A percentile compares a stretch with the other conserved stretches of the same genome.
phyloP scores from a whole-genome alignment of 306 rosid species.

The Malus sylvestris region DNA sequence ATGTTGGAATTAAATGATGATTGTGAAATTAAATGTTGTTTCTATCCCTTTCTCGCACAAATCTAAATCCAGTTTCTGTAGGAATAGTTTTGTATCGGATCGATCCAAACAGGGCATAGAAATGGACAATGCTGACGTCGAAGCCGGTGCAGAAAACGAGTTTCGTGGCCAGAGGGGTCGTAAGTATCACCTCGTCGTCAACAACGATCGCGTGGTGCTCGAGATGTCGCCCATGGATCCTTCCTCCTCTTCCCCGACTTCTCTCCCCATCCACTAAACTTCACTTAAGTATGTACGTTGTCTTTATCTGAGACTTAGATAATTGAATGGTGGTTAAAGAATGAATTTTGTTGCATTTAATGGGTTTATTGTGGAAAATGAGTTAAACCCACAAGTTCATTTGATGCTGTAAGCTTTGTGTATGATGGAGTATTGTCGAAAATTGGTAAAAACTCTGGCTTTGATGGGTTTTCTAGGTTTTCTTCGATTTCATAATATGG shows the following conservation, averaged over 20 bases:
- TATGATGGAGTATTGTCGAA: not conserved
- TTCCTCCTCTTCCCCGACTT: slow-evolving; percentile 52
- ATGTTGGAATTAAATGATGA: fast-evolving
- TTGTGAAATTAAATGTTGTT: not conserved
- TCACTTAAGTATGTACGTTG: slow-evolving; percentile 44
- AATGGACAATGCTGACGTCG: slow-evolving; percentile 74
- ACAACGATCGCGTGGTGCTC: slow-evolving; percentile 81
- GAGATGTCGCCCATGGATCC: slow-evolving; percentile 94
- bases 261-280: slow-evolving; percentile 31
- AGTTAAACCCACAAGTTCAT: not conserved
- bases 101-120: not conserved
- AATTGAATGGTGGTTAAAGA: not conserved
- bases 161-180: slow-evolving; percentile 48
- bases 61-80: not conserved
- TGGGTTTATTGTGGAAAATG: not conserved
- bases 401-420: not conserved
- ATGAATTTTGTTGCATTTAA: not conserved
- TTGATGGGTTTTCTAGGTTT: slow-evolving; percentile 12
- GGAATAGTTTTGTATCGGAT: not conserved
- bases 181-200: slow-evolving; percentile 76
- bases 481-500: slow-evolving; percentile 19
- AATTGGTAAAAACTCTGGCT: slow-evolving; percentile 7
- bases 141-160: slow-evolving; percentile 66
- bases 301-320: not conserved
- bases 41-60: not conserved